Base-by-base conservation (phyloP, 2,329 filamentous ascomycete genomes). In the Boeremia exigua region DNA sequence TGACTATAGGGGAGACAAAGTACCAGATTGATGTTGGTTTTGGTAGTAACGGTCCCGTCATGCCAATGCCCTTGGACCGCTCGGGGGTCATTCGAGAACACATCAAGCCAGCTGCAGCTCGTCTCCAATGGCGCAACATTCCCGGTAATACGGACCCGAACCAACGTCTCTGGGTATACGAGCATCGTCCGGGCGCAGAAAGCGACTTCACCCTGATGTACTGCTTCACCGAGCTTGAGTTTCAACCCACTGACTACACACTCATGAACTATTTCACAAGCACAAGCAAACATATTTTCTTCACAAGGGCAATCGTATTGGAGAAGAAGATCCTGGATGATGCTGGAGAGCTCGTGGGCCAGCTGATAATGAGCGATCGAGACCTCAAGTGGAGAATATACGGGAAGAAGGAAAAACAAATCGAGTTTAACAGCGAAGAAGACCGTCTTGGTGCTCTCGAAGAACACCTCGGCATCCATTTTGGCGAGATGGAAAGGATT, bases 131-230 rank as follows among this genome's bases (percentile, higher is more conserved):
- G 66, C 65, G 65, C 29, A 73, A 73, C 43, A 68, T 77, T 27
- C 50, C 67, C 2, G 68, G 49, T 0, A 73, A 71, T 39, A 70
- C 63, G 2, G 74, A 77, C 38, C 59, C 65, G 6, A 65, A 69
- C 28, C 77, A 77, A 52, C 73, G 78, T 19, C 61, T 80, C 4
- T 81, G 79, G 79, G 75, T 79, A 9, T 80, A 76, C 48, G 75
- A 80, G 61, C 68, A 70, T 54, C 66, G 66, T 3, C 65, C 60
- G 4, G 61, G 71, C 15, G 67, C 72, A 0, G 74, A 80, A 0
- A 76, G 73, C 42, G 77, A 78, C 2, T 92, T 88, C 85, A 77
- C 81, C 19, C 77, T 83, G 1, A 82, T 80, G 43, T 91, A 90
- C 70, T 84, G 81, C 58, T 92, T 92, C 70, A 81, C 82, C 12